Conservation (phyloP, 1,284 basidiomycete species). For the Malassezia restricta region DNA sequence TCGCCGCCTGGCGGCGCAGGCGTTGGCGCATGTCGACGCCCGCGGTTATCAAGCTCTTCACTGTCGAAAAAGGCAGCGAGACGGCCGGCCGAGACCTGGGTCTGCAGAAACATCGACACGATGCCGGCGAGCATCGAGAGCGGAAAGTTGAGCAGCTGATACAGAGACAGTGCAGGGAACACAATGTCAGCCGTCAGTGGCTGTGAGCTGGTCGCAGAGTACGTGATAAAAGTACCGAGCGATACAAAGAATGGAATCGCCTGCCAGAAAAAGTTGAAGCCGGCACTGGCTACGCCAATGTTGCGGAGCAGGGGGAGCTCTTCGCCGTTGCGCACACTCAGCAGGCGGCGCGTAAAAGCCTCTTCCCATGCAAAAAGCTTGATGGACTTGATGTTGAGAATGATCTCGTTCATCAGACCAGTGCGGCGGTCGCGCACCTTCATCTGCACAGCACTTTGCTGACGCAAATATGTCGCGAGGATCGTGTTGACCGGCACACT, state of each 20-base stretch:
- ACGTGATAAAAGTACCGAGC: constrained; percentile 61
- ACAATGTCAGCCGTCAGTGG: constrained; percentile 81
- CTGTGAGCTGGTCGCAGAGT: constrained; percentile 57
- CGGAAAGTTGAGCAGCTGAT: constrained; percentile 79
- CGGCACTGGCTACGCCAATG: constrained; percentile 21
- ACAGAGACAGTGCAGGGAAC: constrained; percentile 85
- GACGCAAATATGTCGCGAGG: constrained; percentile 54
- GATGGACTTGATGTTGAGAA: constrained; percentile 69
- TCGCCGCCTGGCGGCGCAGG: neutral
- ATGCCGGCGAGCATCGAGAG: constrained; percentile 62
- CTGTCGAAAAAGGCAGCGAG: constrained; percentile 65
- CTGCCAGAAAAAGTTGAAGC: constrained; percentile 43
- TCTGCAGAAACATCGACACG: constrained; percentile 54
- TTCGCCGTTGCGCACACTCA: constrained; percentile 67
- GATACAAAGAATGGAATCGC: constrained; percentile 57
- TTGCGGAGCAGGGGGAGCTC: constrained; percentile 62
- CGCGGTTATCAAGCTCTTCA: constrained; percentile 58
- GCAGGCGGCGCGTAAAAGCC: constrained; percentile 64
- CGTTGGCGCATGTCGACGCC: constrained; percentile 1
- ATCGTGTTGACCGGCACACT: constrained; percentile 23
- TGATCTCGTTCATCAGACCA: constrained; percentile 49
- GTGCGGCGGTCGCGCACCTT: constrained; percentile 60
- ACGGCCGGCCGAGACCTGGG: constrained; percentile 70
- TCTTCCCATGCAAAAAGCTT: constrained; percentile 60
- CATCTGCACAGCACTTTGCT: constrained; percentile 76